Base-by-base conservation (phyloP, 805 yeast genomes). In the Pichia gijzeniarum region DNA sequence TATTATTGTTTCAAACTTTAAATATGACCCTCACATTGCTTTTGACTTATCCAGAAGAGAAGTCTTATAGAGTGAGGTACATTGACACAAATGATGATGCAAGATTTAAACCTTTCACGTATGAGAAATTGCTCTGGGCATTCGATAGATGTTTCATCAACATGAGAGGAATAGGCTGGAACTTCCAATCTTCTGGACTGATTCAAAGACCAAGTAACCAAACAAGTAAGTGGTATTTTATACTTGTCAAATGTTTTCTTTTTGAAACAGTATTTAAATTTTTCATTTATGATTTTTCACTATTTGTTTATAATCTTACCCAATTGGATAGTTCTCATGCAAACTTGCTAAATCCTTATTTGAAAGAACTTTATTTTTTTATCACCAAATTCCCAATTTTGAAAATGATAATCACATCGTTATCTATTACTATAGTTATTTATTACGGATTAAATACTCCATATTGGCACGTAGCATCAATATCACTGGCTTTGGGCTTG, bases 111-210 rank as follows among this genome's bases (percentile, higher is more conserved):
- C 35, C 22, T 12, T 41, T 38, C 3, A 38, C 48, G 12, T 31
- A 32, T 20, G 17, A 33, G 2, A 49, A 44, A 22, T 25, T 45
- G 13, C n/a, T 20, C 4, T 49, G 53, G 53, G 22, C 47, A 5
- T 35, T 41, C 12, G 19, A 41, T 1, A 30, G 53, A 7, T 48
- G 52, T 20, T 48, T 44, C 32, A 1, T 38, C 1, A 49, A 49
- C 32, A 30, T 48, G 38, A 25, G 53, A 12, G 53, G 53, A 2
- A 19, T 48, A 17, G 53, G 49, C 1, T 49, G 53, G 53, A 44
- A 38, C 32, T 49, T 44, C 28, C 49, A 49, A 27, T 30, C 38
- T 25, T 28, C 27, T 5, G 34, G 39, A n/a, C 25, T 46, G 12
- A 17, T 17, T 12, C 21, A 21, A 10, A 12, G 13, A n/a, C 34